Base-by-base conservation (phyloP, 2,329 filamentous ascomycete genomes). In the Aspergillus sp. region DNA sequence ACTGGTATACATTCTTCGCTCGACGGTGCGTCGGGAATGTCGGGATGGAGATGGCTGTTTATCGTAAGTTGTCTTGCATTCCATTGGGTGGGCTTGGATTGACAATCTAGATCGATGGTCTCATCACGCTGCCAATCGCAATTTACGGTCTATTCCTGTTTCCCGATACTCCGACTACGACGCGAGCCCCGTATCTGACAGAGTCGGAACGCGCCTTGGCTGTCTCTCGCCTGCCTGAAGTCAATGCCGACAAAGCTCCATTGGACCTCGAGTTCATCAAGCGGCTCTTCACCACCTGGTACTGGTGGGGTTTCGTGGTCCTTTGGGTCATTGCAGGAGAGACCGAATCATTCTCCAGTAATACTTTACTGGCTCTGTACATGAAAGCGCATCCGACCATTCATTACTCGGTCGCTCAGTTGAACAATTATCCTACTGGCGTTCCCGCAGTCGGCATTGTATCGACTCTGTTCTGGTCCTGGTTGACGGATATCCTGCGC, bases 261-360 rank as follows among this genome's bases (percentile, higher is more conserved):
- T 43, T 52, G 5, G 55, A 61, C 15, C 44, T 53, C 3, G 44
- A 51, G 1, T 66, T 68, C 38, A 50, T 58, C 30, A 65, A 63
- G 38, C 55, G 55, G n/a, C 47, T 68, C 44, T 63, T 69, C 48
- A 54, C 51, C 19, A 60, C 60, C 9, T 68, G 64, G 65, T 64
- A 67, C 48, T 67, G 63, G 59, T 69, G 65, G 52, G 63, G 57
- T 4, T 69, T 69, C 41, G 63, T 66, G 23, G 57, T 67, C 33
- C 56, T 69, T 5, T 69, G 65, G 65, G 77, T 85, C 53, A 81
- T 88, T 37, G 84, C 83, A 0, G 83, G 84, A 25, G 83, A 87
- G 60, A 83, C 82, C 0, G 85, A 89, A 61, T 85, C 82, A 0
- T 88, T 87, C 63, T 81, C 78, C 45, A 75, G 78, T 17, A 87